Evolutionary conservation across 805 yeast species (phyloP).

Genomic region (Priceomyces castillae): DNA sequence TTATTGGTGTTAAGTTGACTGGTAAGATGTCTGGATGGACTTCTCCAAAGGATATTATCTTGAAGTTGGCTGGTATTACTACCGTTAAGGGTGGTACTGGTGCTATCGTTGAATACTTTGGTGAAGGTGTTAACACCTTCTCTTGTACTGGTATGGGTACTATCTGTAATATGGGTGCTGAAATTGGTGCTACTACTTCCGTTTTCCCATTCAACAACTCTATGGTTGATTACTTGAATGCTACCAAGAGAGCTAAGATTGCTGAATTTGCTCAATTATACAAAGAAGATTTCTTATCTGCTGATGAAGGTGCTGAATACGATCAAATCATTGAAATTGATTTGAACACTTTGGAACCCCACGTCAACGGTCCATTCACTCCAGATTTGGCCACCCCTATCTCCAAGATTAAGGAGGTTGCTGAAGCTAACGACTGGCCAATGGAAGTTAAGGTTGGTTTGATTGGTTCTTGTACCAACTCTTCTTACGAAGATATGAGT

Average conservation of each 20-base stretch:
- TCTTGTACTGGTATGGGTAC: slow-evolving; percentile 99
- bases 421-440: slow-evolving; percentile 89
- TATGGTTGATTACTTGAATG: slow-evolving; percentile 80
- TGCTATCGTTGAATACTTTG: slow-evolving; percentile 91
- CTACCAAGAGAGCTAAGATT: slow-evolving; percentile 82
- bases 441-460: slow-evolving; percentile 88
- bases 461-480: slow-evolving; percentile 98
- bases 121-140: slow-evolving; percentile 88
- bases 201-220: slow-evolving; percentile 95
- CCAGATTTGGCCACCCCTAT: slow-evolving; percentile 97
- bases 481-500: slow-evolving; percentile 97
- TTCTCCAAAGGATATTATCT: slow-evolving; percentile 93
- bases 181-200: slow-evolving; percentile 97
- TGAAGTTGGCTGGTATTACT: slow-evolving; percentile 87
- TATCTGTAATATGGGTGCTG: slow-evolving; percentile 99
- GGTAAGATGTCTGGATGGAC: slow-evolving; percentile 95
- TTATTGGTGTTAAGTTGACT: slow-evolving; percentile 90
- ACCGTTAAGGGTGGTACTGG: slow-evolving; percentile 99
- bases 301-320: slow-evolving; percentile 91
- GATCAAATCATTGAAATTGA: slow-evolving; percentile 92
- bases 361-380: slow-evolving; percentile 96
- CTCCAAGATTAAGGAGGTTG: slow-evolving; percentile 80
- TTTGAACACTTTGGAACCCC: slow-evolving; percentile 87
- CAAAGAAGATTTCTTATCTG: slow-evolving; percentile 62
- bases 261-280: slow-evolving; percentile 76